A percentile compares a stretch with the other conserved stretches of the same genome.
Conservation (phyloP, 2,329 filamentous ascomycete genomes). For the Ascochyta lentis region DNA sequence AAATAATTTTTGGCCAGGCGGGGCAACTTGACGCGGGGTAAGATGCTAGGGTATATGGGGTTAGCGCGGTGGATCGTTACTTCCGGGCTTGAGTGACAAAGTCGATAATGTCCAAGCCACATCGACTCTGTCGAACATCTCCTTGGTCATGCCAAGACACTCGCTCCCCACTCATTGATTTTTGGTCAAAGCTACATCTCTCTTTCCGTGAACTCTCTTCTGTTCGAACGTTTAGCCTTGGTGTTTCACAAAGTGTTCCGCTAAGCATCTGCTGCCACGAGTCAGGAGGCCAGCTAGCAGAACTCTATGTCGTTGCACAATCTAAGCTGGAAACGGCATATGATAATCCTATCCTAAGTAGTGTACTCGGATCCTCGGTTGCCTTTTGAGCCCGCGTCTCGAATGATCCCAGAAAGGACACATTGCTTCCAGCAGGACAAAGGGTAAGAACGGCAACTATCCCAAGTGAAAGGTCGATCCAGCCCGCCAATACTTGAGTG, state of each 20-base stretch:
- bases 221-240: neutral
- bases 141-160: neutral
- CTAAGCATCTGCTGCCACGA: neutral
- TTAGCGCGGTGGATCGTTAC: slow-evolving; percentile 2
- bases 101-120: slow-evolving; percentile 1
- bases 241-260: neutral
- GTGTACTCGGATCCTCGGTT: neutral
- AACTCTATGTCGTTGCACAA: neutral
- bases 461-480: slow-evolving; percentile 4
- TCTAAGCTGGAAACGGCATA: neutral
- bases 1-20: slow-evolving; percentile 12
- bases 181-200: too few relatives aligned
- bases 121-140: neutral
- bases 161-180: too few relatives aligned
- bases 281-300: neutral
- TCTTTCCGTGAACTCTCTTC: neutral
- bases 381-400: neutral
- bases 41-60: neutral
- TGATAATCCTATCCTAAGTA: neutral
- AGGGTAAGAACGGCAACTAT: neutral
- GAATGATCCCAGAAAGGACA: slow-evolving; percentile 2
- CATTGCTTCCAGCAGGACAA: slow-evolving; percentile 2
- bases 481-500: slow-evolving; percentile 18
- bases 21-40: slow-evolving; percentile 15
- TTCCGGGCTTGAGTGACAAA: neutral